Base-by-base conservation (phyloP, 805 yeast genomes). In the Ogataea parapolymorpha region DNA sequence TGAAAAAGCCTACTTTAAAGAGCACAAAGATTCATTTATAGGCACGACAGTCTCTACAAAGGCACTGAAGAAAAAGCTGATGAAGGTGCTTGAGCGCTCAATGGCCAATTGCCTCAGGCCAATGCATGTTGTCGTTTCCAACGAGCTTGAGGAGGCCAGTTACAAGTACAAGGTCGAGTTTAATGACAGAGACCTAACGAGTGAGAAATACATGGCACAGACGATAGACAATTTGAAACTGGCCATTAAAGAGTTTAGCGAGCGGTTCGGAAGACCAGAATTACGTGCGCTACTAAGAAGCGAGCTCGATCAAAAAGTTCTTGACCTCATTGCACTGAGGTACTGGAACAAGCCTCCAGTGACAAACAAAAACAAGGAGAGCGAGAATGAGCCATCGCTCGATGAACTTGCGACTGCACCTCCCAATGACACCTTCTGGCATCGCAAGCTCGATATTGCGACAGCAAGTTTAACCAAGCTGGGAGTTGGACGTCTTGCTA, bases 151-250 rank as follows among this genome's bases (percentile, higher is more conserved):
- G 60, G 99, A 95, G 55, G 79, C 97, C 0, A 69, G 93, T 1
- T 93, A 93, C 60, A 80, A 83, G 59, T 93, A 88, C 68, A 93
- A 93, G 61, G 99, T 93, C 17, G 97, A 93, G 62, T 93, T 89
- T 65, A 93, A 93, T 59, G 99, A 93, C 63, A 77, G 97, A 39
- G 86, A 84, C 26, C 71, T 93, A 48, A 93, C 99, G 0, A 95
- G 98, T 12, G 93, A 89, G 56, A 87, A 95, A 44, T 93, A 93
- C 58, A 72, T 93, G 52, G 95, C 97, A 16, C 91, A 86, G 57
- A 87, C 93, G 41, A 78, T 93, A 25, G 99, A 93, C 62, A 68
- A 85, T 36, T 72, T 95, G 56, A 93, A 93, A 61, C 71, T 85
- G 28, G 82, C 88, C 0, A 81, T 91, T 44, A 91, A 93, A 60